phyloP scores from a whole-genome alignment of 139 green algal genomes.

The Micractinium sp. region DNA sequence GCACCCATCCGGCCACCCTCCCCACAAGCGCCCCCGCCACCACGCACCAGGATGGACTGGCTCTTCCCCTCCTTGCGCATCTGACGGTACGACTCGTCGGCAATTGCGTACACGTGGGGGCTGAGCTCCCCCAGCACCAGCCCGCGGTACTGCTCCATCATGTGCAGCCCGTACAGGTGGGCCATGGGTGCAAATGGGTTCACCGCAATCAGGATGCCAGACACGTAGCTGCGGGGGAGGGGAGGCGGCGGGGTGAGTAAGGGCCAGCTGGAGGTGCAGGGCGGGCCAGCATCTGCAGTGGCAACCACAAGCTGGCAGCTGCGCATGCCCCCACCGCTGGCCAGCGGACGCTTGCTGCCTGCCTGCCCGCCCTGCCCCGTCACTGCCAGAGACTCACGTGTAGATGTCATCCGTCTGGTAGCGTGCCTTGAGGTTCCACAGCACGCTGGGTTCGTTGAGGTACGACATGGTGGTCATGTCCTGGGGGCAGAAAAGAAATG shows the following conservation, averaged over 20 bases:
- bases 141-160: slow-evolving; percentile 94
- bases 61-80: slow-evolving; percentile 83
- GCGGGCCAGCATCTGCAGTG: too few species aligned
- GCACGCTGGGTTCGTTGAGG: slow-evolving; percentile 97
- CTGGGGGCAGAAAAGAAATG: slow-evolving; percentile 52
- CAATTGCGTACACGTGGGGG: slow-evolving; percentile 93
- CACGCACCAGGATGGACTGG: slow-evolving; percentile 89
- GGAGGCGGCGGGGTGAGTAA: not conserved
- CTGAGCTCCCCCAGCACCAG: slow-evolving; percentile 88
- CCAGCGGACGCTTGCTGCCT: not conserved
- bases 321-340: not conserved
- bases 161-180: slow-evolving; percentile 89
- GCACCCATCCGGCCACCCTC: not conserved
- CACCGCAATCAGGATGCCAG: slow-evolving; percentile 93
- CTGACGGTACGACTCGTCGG: slow-evolving; percentile 84
- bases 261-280: too few species aligned
- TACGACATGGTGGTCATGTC: slow-evolving; percentile 99
- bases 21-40: not conserved
- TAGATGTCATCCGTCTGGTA: slow-evolving; percentile 94
- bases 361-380: not conserved
- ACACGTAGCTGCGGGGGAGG: slow-evolving; percentile 67
- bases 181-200: slow-evolving; percentile 88
- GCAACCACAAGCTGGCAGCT: not conserved
- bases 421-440: slow-evolving; percentile 87
- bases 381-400: slow-evolving; percentile 55